phyloP scores from a whole-genome alignment of 805 yeast genomes.

The Candida quercuum region DNA sequence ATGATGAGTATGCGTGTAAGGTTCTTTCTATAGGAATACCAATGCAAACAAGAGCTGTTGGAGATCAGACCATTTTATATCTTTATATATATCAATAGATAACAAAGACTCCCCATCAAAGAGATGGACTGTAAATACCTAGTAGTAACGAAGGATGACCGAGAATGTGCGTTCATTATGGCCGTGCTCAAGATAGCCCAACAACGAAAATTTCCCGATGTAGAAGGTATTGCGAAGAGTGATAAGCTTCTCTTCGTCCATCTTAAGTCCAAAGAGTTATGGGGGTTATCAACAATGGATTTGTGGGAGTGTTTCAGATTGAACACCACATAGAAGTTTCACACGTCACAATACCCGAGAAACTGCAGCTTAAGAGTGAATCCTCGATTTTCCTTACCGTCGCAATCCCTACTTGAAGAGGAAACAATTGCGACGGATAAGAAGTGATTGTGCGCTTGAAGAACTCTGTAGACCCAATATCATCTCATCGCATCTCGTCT shows the following conservation, averaged over 20 bases:
- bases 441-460: not conserved
- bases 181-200: no score
- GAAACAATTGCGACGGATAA: not conserved
- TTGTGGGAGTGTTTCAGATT: no score
- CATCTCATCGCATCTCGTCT: not conserved
- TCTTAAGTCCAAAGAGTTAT: no score
- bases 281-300: no score
- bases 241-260: not conserved
- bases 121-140: no score
- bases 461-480: not conserved
- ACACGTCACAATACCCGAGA: no score
- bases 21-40: not conserved
- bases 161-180: no score
- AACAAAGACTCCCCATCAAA: not conserved
- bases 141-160: no score
- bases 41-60: not conserved
- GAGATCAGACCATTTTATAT: no score
- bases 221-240: constrained; percentile 1
- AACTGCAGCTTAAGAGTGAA: no score
- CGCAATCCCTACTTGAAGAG: constrained; percentile 1
- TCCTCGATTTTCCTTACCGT: no score
- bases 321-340: no score
- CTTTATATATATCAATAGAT: not conserved
- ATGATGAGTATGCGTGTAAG: not conserved
- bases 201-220: not conserved